Evolutionary conservation across 305 asterid species (phyloP).

Genomic region (Ilex paraguariensis): DNA sequence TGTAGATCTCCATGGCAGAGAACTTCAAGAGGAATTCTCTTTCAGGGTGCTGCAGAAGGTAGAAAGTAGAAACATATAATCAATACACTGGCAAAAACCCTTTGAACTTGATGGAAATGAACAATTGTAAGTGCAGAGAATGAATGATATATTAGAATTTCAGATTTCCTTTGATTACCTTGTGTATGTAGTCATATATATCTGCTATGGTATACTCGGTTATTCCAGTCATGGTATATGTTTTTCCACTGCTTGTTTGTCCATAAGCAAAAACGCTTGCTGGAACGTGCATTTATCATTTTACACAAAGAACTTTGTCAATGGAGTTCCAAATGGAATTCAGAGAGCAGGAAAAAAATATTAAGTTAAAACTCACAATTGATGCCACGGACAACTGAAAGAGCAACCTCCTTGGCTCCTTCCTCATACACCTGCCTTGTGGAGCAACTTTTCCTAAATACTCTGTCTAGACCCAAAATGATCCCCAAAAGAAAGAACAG

Average conservation of each 20-base stretch:
- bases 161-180: constrained; percentile 34
- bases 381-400: constrained; percentile 74
- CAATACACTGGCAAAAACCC: background rate
- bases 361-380: constrained; percentile 51
- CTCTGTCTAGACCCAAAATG: constrained; percentile 53
- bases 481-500: background rate
- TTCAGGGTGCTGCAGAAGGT: constrained; percentile 49
- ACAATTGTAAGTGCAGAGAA: background rate
- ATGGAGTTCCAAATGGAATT: background rate
- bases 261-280: constrained; percentile 96
- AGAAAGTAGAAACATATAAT: background rate
- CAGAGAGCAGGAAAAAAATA: background rate
- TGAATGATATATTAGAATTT: background rate
- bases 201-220: constrained; percentile 84
- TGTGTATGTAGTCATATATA: constrained; percentile 65
- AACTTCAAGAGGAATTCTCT: constrained; percentile 72
- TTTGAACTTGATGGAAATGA: too few species aligned
- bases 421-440: constrained; percentile 84
- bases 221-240: constrained; percentile 87
- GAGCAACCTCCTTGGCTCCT: constrained; percentile 85
- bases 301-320: constrained; percentile 1
- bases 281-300: constrained; percentile 21
- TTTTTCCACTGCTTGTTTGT: constrained; percentile 98
- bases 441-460: constrained; percentile 63
- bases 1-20: constrained; percentile 94